These are phyloP conservation scores for Triticum turgidum DNA, from an alignment of 176 grass and related monocot genomes.

Conservation along the genomic window DNA sequence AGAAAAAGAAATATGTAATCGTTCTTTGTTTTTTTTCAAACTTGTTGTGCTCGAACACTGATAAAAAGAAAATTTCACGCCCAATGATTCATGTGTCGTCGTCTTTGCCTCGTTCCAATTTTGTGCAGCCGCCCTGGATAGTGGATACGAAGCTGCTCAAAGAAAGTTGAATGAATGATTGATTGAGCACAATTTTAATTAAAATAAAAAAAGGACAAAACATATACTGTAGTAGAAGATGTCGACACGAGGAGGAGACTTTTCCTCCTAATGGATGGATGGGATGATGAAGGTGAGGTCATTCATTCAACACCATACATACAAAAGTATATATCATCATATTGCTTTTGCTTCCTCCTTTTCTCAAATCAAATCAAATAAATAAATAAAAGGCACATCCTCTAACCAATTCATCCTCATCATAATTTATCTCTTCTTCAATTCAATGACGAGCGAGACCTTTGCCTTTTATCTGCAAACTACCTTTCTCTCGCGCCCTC, in stretches of 20 bases:
- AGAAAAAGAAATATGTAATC: neutral
- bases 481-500: too few relatives aligned
- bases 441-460: too few relatives aligned
- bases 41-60: neutral
- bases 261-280: neutral
- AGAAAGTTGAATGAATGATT: neutral
- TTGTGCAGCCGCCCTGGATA: neutral
- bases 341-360: neutral
- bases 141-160: too few relatives aligned
- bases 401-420: too few relatives aligned
- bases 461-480: too few relatives aligned
- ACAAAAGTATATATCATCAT: neutral
- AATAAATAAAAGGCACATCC: too few relatives aligned
- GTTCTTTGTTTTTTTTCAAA: neutral
- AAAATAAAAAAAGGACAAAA: too few relatives aligned
- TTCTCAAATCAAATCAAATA: too few relatives aligned
- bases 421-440: too few relatives aligned
- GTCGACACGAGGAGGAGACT: neutral
- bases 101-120: neutral
- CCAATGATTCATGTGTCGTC: neutral
- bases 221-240: neutral
- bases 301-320: neutral
- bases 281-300: neutral
- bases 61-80: neutral
- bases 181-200: neutral